Percentiles rank a stretch among this genome's conserved stretches.
Conservation (phyloP, 345 rosid species). For the Hibiscus tridactylites region DNA sequence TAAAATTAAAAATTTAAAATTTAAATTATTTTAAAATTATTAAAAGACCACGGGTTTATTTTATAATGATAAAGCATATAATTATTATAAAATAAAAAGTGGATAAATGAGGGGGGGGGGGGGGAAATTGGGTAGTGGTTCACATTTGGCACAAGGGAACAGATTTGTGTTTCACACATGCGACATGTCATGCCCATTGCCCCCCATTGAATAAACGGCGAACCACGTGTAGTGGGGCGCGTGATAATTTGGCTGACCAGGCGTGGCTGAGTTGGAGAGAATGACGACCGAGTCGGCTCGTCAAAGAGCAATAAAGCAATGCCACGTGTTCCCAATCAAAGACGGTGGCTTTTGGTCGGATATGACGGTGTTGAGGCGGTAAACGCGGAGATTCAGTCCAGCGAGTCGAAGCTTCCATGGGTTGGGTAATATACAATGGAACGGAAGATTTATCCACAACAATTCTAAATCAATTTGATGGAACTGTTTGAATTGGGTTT, state of each 20-base stretch:
- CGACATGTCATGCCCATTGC: too few species aligned
- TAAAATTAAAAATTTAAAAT: too few species aligned
- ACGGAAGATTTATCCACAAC: neutral
- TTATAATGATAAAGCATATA: too few species aligned
- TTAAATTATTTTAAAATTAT: too few species aligned
- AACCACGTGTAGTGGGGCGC: conserved; percentile 14
- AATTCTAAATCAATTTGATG: too few species aligned
- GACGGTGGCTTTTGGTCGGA: neutral
- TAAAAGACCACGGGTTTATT: too few species aligned
- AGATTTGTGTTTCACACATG: neutral
- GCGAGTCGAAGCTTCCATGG: neutral
- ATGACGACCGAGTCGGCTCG: neutral
- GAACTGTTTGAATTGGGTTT: too few species aligned
- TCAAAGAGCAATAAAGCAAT: neutral
- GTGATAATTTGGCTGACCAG: conserved; percentile 15
- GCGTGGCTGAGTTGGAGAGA: conserved; percentile 23
- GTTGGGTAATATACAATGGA: neutral
- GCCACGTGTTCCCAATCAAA: conserved; percentile 6
- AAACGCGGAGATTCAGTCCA: conserved; percentile 17
- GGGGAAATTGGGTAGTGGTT: neutral
- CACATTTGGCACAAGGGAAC: neutral
- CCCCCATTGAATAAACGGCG: neutral
- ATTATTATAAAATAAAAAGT: neutral
- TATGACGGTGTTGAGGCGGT: conserved; percentile 7
- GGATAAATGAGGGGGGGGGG: neutral